A percentile compares a stretch with the other conserved stretches of the same genome.
Evolutionary conservation across 2,329 filamentous ascomycete genomes (phyloP).

Genomic region (Tolypocladium ovalisporum): DNA sequence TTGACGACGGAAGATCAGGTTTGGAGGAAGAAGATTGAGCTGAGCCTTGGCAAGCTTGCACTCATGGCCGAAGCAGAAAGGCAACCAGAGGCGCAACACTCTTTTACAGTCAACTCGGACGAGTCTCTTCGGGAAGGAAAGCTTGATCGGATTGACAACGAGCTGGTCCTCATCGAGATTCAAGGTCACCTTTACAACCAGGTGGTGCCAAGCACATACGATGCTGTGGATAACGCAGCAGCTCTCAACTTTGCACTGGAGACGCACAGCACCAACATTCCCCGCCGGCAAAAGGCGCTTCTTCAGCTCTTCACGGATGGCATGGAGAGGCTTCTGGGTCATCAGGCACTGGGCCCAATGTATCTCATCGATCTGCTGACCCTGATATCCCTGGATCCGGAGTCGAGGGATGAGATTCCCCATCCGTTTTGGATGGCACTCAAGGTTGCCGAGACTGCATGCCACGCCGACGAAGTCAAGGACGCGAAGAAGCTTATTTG

Average conservation of each 20-base stretch:
- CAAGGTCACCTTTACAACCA: slow-evolving; percentile 69
- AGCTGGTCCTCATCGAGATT: slow-evolving; percentile 61
- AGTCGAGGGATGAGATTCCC: slow-evolving; percentile 41
- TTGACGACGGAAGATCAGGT: slow-evolving; percentile 63
- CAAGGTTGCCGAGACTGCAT: slow-evolving; percentile 43
- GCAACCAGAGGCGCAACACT: slow-evolving; percentile 11
- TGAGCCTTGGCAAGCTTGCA: slow-evolving; percentile 79
- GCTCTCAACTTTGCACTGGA: slow-evolving; percentile 68
- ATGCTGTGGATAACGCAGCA: slow-evolving; percentile 69
- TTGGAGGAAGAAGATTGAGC: slow-evolving; percentile 89
- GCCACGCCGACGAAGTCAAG: slow-evolving; percentile 43
- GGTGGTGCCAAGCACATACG: slow-evolving; percentile 54
- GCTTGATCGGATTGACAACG: slow-evolving; percentile 45
- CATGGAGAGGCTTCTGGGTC: slow-evolving; percentile 58
- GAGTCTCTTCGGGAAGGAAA: slow-evolving; percentile 27
- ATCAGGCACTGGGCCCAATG: slow-evolving; percentile 58
- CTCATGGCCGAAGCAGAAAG: slow-evolving; percentile 51
- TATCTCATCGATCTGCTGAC: slow-evolving; percentile 68
- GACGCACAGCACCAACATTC: slow-evolving; percentile 45
- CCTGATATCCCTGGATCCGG: slow-evolving; percentile 45
- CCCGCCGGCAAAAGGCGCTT: slow-evolving; percentile 54
- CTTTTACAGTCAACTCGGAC: slow-evolving; percentile 26
- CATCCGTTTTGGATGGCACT: slow-evolving; percentile 69
- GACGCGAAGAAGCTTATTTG: slow-evolving; percentile 60
- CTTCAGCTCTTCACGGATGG: slow-evolving; percentile 59